Percentiles rank a stretch among this genome's conserved stretches.
These are phyloP conservation scores for Sporothrix brunneoviolacea DNA, from an alignment of 2,329 filamentous ascomycete species.

Conservation along the genomic window DNA sequence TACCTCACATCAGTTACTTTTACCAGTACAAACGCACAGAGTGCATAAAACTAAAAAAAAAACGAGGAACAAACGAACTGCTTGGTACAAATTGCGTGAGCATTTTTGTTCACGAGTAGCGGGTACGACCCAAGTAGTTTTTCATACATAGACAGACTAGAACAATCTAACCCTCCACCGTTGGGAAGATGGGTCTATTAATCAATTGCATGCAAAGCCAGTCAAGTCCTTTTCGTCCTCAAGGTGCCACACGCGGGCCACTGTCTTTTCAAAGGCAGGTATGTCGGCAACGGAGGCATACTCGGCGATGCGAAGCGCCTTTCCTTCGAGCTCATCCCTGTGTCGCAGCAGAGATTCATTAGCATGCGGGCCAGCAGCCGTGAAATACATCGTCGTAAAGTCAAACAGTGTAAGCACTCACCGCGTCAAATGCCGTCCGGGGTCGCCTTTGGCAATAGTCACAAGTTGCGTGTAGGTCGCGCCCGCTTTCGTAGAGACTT, in stretches of 20 bases:
- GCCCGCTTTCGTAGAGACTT: not conserved
- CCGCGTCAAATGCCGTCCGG: not conserved
- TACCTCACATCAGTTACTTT: too few species aligned
- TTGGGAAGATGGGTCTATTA: too few species aligned
- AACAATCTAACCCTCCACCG: too few species aligned
- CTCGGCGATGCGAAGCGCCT: not conserved
- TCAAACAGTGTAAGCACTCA: not conserved
- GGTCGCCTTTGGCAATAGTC: slow-evolving; percentile 7
- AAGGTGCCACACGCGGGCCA: not conserved
- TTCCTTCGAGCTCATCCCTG: not conserved
- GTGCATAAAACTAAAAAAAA: too few species aligned
- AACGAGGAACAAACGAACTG: too few species aligned
- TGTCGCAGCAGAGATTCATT: not conserved
- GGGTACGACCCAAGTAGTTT: too few species aligned
- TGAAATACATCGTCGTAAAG: not conserved
- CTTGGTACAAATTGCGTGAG: too few species aligned
- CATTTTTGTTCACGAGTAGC: too few species aligned
- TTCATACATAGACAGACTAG: too few species aligned
- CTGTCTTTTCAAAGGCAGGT: not conserved
- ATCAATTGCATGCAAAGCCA: not conserved
- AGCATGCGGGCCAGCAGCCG: not conserved
- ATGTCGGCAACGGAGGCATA: not conserved
- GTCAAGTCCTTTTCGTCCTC: not conserved
- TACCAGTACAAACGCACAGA: too few species aligned
- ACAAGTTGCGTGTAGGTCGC: not conserved